Conservation (phyloP, 495 filamentous ascomycete species). For the Parmelia sp. region DNA sequence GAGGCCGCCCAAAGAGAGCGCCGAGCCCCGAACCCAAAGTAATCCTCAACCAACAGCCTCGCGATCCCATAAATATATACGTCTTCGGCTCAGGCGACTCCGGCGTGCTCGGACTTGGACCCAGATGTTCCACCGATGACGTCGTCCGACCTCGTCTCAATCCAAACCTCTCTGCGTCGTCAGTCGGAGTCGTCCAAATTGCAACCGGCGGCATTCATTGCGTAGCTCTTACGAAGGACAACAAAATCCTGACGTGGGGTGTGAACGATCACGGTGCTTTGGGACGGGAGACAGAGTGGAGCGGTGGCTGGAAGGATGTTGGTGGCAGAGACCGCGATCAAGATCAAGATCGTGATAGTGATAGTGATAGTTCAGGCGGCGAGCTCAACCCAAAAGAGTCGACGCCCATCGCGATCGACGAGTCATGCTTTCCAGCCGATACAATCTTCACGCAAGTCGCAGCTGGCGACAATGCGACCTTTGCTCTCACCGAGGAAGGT, state of each 20-base stretch:
- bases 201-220: not conserved
- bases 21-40: not conserved
- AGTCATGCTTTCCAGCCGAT: not conserved
- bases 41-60: not conserved
- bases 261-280: not conserved
- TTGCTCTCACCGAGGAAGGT: not conserved
- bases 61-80: not conserved
- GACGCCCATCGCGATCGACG: not conserved
- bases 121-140: not conserved
- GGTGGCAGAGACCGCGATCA: not conserved
- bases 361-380: not conserved
- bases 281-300: not conserved
- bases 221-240: not conserved
- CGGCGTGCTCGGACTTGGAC: not conserved
- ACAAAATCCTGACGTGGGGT: not conserved
- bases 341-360: too few species aligned
- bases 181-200: not conserved
- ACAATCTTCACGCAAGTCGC: not conserved
- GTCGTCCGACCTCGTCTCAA: not conserved
- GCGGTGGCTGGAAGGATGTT: not conserved
- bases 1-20: not conserved
- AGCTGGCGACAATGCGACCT: not conserved
- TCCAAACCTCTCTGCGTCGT: not conserved
- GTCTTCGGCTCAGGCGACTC: not conserved
- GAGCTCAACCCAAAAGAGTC: not conserved